Evolutionary conservation across 345 rosid genomes (phyloP), one percentile per base, ranked within the genome.

Genomic region (Punica granatum): DNA sequence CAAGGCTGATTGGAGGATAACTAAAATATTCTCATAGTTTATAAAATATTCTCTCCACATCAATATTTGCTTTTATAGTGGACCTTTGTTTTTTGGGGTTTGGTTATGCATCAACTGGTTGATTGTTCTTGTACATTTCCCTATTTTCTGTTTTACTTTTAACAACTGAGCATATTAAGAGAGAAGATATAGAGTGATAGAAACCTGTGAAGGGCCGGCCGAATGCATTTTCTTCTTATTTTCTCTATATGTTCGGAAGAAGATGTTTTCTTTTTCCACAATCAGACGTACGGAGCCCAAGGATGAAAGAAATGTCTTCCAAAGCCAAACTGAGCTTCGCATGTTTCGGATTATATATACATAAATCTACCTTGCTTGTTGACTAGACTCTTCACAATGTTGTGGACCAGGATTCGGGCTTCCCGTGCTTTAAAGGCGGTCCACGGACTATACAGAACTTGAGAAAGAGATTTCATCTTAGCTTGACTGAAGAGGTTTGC

Each of bases 381-480:
- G 11, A 46, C 59, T 61, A 30, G 42, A 42, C 60, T 33, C 30
- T 61, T 32, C 23, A 15, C 59, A 15, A 34, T 77, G 43, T 63
- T 65, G n/a, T 64, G 63, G 63, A 75, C 75, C 81, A 94, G 98
- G 98, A 94, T 67, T 94, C 98, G 37, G 99, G 97, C 46, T 94
- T 88, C 77, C 99, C 99, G 42, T 94, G 99, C 85, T 94, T 94
- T 80, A 94, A 90, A 85, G 99, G 98, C 35, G 98, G 98, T 69
- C 92, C 92, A 12, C 86, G 98, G 63, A 87, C 97, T 6, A 88
- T 94, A 76, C 99, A 92, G 67, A 94, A 89, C 77, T 79, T 94
- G 56, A 83, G 99, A 79, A 94, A 94, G 79, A 77, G 98, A 66
- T 94, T 88, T 78, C 97, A 92, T 82, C 80, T 94, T 67, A 92